phyloP scores from a whole-genome alignment of 78 protist species.

The Polysphondylium violaceum region DNA sequence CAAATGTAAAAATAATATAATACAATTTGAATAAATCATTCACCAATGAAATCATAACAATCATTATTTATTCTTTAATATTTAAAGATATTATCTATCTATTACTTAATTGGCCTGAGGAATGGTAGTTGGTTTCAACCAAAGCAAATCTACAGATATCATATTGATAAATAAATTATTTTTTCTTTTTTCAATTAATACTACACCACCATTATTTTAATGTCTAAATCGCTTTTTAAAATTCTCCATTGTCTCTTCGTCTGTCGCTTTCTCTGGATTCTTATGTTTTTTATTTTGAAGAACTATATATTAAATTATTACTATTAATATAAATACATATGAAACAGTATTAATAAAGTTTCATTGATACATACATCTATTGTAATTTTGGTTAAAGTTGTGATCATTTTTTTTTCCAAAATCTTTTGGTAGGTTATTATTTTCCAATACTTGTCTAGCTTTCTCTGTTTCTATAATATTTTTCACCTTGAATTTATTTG shows the following conservation, averaged over 20 bases:
- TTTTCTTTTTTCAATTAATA: too few relatives aligned
- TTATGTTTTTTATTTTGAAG: slow-evolving; percentile 9
- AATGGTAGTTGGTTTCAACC: too few relatives aligned
- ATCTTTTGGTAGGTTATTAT: background rate
- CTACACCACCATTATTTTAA: too few relatives aligned
- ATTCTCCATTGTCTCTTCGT: slow-evolving; percentile 39
- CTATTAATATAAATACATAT: background rate
- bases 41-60: too few relatives aligned
- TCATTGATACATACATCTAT: slow-evolving; percentile 35
- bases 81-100: too few relatives aligned
- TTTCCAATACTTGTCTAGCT: slow-evolving; percentile 29
- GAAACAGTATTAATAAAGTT: background rate
- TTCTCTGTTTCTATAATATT: slow-evolving; percentile 71
- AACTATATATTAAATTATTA: background rate
- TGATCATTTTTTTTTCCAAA: background rate
- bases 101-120: too few relatives aligned
- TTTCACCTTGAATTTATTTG: slow-evolving; percentile 20
- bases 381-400: slow-evolving; percentile 4
- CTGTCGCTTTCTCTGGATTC: slow-evolving; percentile 56
- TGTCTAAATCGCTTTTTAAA: slow-evolving; percentile 67
- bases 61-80: too few relatives aligned
- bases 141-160: too few relatives aligned
- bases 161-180: too few relatives aligned
- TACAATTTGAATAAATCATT: too few relatives aligned
- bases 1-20: too few relatives aligned